Evolutionary conservation across 2,329 filamentous ascomycete genomes (phyloP).

Genomic region (Paecilomyces fulvus): DNA sequence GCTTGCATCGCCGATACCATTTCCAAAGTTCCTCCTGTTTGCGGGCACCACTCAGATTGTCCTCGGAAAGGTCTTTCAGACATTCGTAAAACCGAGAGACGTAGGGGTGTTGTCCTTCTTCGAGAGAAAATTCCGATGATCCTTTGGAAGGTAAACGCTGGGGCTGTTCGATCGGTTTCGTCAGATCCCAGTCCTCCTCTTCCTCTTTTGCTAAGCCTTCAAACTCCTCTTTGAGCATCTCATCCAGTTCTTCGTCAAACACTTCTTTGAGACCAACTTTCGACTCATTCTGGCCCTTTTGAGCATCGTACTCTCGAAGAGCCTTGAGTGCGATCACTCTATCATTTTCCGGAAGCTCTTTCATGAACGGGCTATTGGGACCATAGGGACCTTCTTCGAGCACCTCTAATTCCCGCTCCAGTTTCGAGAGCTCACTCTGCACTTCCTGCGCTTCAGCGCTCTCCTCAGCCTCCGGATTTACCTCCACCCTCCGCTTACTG

Average conservation of each 20-base stretch:
- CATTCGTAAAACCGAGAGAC: constrained; percentile 32
- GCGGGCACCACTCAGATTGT: constrained; percentile 17
- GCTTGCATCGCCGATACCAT: constrained; percentile 43
- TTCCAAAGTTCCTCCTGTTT: constrained; percentile 36
- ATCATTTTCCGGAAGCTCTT: constrained; percentile 32
- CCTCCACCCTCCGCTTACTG: constrained; percentile 26
- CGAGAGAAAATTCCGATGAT: constrained; percentile 24
- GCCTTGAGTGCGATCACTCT: constrained; percentile 34
- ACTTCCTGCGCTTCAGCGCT: constrained; percentile 28
- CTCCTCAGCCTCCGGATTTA: constrained; percentile 33
- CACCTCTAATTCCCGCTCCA: constrained; percentile 32
- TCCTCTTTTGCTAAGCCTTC: constrained; percentile 28
- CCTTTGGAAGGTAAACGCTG: constrained; percentile 11
- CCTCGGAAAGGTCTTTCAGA: constrained; percentile 21
- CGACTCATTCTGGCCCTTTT: constrained; percentile 21
- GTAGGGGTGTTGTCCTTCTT: constrained; percentile 30
- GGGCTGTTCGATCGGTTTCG: constrained; percentile 12
- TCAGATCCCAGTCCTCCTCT: constrained; percentile 24
- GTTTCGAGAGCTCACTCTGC: constrained; percentile 27
- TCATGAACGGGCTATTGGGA: constrained; percentile 37
- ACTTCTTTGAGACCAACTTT: constrained; percentile 25
- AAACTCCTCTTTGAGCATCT: constrained; percentile 31
- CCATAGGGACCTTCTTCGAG: constrained; percentile 35
- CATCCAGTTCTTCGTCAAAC: constrained; percentile 35
- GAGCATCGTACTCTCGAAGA: constrained; percentile 32